Base-by-base conservation (phyloP, 352 stramenopile species). In the Pythium chondricola region DNA sequence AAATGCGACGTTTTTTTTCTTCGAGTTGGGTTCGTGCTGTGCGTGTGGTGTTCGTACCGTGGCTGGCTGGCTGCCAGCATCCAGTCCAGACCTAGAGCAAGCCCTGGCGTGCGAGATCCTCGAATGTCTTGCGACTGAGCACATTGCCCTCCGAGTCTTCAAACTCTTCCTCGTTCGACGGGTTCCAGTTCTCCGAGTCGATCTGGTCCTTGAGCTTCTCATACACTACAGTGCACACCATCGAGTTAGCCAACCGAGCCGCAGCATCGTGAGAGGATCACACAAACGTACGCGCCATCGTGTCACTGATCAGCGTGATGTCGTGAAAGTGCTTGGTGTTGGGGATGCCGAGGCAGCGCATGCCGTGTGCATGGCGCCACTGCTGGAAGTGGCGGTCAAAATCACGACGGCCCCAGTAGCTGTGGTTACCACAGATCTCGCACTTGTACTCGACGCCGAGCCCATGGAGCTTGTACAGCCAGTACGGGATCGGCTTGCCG, bases 271-370 rank as follows among this genome's bases (percentile, higher is more conserved):
- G 14, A 36, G 8, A 40, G 10, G 24, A 44, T 24, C 0, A 9
- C 10, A 24, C 21, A 20, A 25, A 69, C 74, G 51, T 74, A 90
- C 75, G 40, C 37, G 83, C 71, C 38, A 88, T 91, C 26, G 95
- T 96, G 68, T 99, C 97, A 46, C 95, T 92, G 68, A 99, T 99
- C 44, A 95, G 89, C 22, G 89, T 98, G 35, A 99, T 98, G 45
- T 98, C 96, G 74, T 99, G 96, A 69, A 99, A 99, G 62, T 99
- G 96, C 59, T 98, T 98, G 14, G 95, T 99, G 71, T 99, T 99
- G 6, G 97, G 97, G 67, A 99, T 99, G 27, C 95, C 95, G 26
- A 99, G 76, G 62, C 94, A 98, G 25, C 92, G 90, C 97, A 99
- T 99, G 58, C 96, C 97, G 67, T 98, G 95, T 6, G 92, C 86